A percentile compares a stretch with the other conserved stretches of the same genome.
phyloP scores from a whole-genome alignment of 371 early-diverging fungal genomes.

The Zychaea mexicana region DNA sequence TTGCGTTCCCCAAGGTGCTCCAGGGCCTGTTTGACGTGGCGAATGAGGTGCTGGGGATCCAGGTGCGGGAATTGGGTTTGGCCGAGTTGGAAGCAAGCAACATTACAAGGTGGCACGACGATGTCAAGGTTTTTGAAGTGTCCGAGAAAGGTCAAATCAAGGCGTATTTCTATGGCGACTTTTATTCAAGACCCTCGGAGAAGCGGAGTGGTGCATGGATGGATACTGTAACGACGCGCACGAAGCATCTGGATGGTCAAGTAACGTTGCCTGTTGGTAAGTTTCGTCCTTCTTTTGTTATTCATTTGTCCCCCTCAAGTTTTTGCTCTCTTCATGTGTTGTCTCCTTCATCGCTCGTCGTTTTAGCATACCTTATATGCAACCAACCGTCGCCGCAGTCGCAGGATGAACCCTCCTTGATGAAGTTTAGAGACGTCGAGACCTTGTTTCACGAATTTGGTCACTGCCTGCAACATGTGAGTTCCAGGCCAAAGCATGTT shows the following conservation, averaged over 20 bases:
- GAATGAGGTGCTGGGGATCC: constrained; percentile 58
- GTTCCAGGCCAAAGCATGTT: constrained; percentile 2
- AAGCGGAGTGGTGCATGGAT: constrained; percentile 79
- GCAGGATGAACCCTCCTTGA: constrained; percentile 52
- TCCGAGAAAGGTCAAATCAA: constrained; percentile 51
- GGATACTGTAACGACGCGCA: constrained; percentile 65
- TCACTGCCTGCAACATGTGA: constrained; percentile 67
- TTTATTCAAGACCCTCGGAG: constrained; percentile 65
- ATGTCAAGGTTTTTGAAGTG: constrained; percentile 68
- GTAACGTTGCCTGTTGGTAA: constrained; percentile 58
- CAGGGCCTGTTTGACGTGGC: constrained; percentile 63
- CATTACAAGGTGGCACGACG: constrained; percentile 63
- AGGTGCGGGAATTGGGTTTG: constrained; percentile 48
- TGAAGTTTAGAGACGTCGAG: constrained; percentile 68
- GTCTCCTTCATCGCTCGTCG: background rate
- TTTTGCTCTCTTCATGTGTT: background rate
- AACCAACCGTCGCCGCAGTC: constrained; percentile 64
- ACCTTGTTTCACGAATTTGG: constrained; percentile 76
- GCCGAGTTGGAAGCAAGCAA: constrained; percentile 38
- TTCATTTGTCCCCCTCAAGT: background rate
- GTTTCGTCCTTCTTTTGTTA: background rate
- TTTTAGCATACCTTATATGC: constrained; percentile 64
- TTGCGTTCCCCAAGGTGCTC: constrained; percentile 64
- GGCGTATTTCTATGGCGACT: constrained; percentile 74
- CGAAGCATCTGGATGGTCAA: constrained; percentile 45